Evolutionary conservation across 2,329 filamentous ascomycete species (phyloP).

Genomic region (Sporothrix phasma): DNA sequence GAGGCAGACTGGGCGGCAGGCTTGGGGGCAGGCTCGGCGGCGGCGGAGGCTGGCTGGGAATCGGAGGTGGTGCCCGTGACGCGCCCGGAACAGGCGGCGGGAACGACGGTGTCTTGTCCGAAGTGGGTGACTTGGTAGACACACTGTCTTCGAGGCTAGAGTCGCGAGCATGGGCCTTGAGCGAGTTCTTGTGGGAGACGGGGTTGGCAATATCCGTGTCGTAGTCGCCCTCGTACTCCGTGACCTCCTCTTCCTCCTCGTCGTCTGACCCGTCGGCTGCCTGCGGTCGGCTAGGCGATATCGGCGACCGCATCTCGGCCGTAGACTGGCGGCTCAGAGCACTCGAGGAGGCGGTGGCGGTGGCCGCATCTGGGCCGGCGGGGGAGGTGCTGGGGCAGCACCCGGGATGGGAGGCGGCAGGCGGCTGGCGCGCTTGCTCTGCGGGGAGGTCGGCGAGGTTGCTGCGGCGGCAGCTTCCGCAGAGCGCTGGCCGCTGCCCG

Average conservation of each 20-base stretch:
- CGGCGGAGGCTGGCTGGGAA: conserved; percentile 42
- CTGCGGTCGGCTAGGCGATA: conserved; percentile 30
- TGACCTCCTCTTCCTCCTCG: conserved; percentile 65
- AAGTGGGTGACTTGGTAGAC: conserved; percentile 46
- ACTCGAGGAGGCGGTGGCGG: conserved; percentile 57
- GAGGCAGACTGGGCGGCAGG: conserved; percentile 28
- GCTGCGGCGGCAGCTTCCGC: conserved; percentile 30
- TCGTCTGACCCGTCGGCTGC: conserved; percentile 39
- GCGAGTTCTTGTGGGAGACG: conserved; percentile 83
- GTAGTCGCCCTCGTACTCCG: conserved; percentile 95
- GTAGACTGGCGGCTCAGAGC: conserved; percentile 49
- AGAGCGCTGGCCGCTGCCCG: conserved; percentile 29
- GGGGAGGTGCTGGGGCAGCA: conserved; percentile 34
- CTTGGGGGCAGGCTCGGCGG: conserved; percentile 21
- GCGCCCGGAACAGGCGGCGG: conserved; percentile 50
- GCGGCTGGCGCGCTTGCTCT: conserved; percentile 46
- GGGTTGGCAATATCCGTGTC: conserved; percentile 95
- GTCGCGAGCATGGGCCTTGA: conserved; percentile 72
- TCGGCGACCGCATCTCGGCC: conserved; percentile 36
- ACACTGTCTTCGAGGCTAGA: conserved; percentile 63
- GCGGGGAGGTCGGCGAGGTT: conserved; percentile 26
- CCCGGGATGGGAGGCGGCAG: conserved; percentile 53
- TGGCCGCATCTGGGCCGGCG: conserved; percentile 46
- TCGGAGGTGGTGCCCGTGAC: conserved; percentile 54
- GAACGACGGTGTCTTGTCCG: conserved; percentile 34